Evolutionary conservation across 1,284 basidiomycete genomes (phyloP), one percentile per base, ranked within the genome.

Genomic region (Leccinum huronense): DNA sequence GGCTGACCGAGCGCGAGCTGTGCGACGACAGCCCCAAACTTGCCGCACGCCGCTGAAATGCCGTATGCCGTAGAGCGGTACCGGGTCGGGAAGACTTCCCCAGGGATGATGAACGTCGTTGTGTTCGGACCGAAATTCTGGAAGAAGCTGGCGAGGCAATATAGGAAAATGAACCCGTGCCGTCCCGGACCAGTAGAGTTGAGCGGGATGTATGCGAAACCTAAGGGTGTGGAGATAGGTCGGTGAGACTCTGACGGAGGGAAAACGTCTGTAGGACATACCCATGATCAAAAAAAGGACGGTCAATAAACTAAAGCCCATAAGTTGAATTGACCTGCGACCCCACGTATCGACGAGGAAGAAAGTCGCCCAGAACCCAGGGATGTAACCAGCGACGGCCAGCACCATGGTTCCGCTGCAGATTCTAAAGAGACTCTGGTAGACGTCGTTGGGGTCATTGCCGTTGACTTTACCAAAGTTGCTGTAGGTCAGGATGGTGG

Each of bases 31-130:
- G 88, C 89, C 31, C 89, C 89, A 53, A 88, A 71, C 75, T 89
- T 91, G 30, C 87, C 87, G 23, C 80, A 81, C 2, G 88, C 88
- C 27, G 89, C 89, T 3, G 84, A 85, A 70, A 91, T 86, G 65
- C 90, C 88, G 75, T 89, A 84, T 7, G 83, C 86, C n/a, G 89
- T 90, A 1, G 86, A 83, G 58, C 88, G 81, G 77, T 90, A 89
- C 42, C 89, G 83, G 3, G 90, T 91, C 2, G 90, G 89, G 82
- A 91, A 92, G 34, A 80, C 82, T 73, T 93, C 89, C 4, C 84
- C 88, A 33, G 90, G 90, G 53, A 91, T 77, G 67, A 91, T 70
- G 67, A 82, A 92, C 13, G 89, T 91, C 2, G 90, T 91, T 3
- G 87, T 85, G 77, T 91, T 92, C 42, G 90, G 87, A 3, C 89